Base-by-base conservation (phyloP, 805 yeast genomes). In the Starmera dryadoides region DNA sequence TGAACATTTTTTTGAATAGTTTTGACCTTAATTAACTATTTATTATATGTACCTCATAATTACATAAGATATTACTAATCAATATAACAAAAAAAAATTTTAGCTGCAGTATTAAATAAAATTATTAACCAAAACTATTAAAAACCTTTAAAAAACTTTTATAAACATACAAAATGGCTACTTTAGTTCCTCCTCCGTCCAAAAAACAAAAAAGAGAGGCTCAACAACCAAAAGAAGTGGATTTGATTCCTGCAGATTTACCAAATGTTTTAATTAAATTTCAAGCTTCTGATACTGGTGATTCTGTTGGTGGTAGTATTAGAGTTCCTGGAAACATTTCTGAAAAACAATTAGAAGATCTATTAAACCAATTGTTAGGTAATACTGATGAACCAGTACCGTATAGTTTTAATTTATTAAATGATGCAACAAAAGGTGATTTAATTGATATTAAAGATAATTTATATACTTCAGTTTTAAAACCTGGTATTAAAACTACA, bases 251-350 rank as follows among this genome's bases (percentile, higher is more conserved):
- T 2, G 67, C 58, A 1, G 91, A 86, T 53, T 62, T 89, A 18
- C 96, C 97, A 19, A 79, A 87, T 66, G 96, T 91, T 20, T 71
- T 88, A 38, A 78, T 91, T 42, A 83, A 80, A 58, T 88, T 91
- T 60, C 91, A 87, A 59, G 96, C 98, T 2, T 78, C 95, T 10
- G 98, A 89, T 53, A 79, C 96, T 7, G 97, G 96, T 37, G 94
- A 85, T 44, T 63, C 77, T 3, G 72, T 84, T 18, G 96, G 96
- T 9, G 86, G 91, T 4, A 79, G 86, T 12, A 64, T 89, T 35
- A 75, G 97, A 56, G 95, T 93, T 6, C 98, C 98, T 4, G 97
- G 96, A 15, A 81, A 76, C 20, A 80, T 87, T 41, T 75, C 83
- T 3, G 95, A 86, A 49, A 75, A 78, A 49, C 97, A 93, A 62